Evolutionary conservation across 164 flowering plant genomes (phyloP), one percentile per base, ranked within the genome.

Genomic region (Aristolochia fimbriata): DNA sequence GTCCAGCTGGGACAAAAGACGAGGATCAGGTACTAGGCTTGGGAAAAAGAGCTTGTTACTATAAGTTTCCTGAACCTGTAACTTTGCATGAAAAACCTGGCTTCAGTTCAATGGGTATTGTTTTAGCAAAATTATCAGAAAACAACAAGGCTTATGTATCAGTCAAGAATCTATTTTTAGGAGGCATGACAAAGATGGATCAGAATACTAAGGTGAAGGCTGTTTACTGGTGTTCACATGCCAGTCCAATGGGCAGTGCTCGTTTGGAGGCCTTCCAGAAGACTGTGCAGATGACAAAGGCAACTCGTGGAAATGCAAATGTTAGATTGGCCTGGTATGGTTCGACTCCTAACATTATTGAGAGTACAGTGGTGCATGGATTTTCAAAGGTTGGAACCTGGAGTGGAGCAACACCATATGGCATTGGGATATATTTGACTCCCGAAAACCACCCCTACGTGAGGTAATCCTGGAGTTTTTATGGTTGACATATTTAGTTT

Each of bases 261-360:
- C 74, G 87, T 13, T 22, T 30, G 15, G 70, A 69, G 17, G 72
- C 67, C 17, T 81, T 82, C 31, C 61, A 49, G 33, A 78, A 65
- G 62, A 79, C 73, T 33, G 33, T 47, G 33, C 81, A 79, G 67
- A 57, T 63, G 6, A 73, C 65, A 1, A 74, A 64, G 59, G 73
- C 62, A 4, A 68, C 76, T 52, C 75, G 87, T 47, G 86, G 86
- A 13, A 20, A 46, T 9, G 50, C 77, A 0, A 80, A 77, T 27
- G 55, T 60, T 23, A 70, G 61, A 16, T 68, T 63, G 62, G 87
- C 82, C 6, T 85, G 87, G 91, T 55, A 76, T 58, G 81, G 75
- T 22, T 55, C 77, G 0, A 65, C 86, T 1, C 54, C 58, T 1
- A 61, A 68, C 45, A 71, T 46, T 0, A 71, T 78, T 14, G 71